phyloP scores from a whole-genome alignment of 2,329 filamentous ascomycete species.

The Trichophyton simii region DNA sequence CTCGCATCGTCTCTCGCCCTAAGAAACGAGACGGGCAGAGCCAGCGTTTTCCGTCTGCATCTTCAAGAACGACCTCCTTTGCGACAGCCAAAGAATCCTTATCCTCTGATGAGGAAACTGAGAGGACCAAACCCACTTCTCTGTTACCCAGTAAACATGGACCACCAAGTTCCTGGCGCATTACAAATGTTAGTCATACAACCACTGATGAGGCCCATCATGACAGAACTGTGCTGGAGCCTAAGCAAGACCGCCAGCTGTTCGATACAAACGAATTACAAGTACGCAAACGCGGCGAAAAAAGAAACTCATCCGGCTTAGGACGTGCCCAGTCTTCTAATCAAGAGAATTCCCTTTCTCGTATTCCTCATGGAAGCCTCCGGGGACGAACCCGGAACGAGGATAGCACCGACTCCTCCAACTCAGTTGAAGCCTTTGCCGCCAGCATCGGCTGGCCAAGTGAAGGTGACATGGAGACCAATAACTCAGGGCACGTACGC shows the following conservation, averaged over 20 bases:
- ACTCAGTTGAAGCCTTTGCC: conserved; percentile 38
- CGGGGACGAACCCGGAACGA: conserved; percentile 2
- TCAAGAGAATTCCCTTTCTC: neutral
- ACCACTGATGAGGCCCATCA: neutral
- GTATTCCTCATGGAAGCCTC: neutral
- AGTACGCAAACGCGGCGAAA: neutral
- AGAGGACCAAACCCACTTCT: conserved; percentile 17
- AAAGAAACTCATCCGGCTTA: neutral
- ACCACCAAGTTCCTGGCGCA: conserved; percentile 12
- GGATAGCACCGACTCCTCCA: neutral
- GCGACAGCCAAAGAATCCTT: conserved; percentile 56
- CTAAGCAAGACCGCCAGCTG: neutral
- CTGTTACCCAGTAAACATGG: conserved; percentile 15
- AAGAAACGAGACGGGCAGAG: conserved; percentile 25
- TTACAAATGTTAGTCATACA: neutral
- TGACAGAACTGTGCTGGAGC: neutral
- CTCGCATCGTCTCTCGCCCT: conserved; percentile 32
- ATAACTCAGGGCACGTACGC: conserved; percentile 20
- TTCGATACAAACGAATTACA: neutral
- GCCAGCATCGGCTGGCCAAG: conserved; percentile 40
- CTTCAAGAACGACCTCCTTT: conserved; percentile 57
- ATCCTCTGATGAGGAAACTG: conserved; percentile 48
- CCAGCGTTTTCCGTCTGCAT: conserved; percentile 43
- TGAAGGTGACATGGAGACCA: conserved; percentile 17
- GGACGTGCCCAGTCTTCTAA: neutral